Conservation (phyloP, 306 rosid genomes). For the Sphenostylis stenocarpa region DNA sequence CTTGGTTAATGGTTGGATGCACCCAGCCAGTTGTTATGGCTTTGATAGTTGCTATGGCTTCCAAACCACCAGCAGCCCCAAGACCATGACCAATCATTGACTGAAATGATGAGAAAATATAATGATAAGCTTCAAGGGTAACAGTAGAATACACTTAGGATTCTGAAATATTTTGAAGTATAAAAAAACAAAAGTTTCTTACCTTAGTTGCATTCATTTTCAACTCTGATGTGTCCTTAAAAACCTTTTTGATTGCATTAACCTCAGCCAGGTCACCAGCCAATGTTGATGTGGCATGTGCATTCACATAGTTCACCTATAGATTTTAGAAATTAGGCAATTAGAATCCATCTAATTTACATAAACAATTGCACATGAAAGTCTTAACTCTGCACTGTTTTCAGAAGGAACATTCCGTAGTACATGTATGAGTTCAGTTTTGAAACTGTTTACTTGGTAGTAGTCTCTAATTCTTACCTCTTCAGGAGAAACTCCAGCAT, state of each 20-base stretch:
- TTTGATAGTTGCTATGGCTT: slow-evolving; percentile 74
- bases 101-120: slow-evolving; percentile 33
- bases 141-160: background rate
- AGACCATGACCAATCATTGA: slow-evolving; percentile 85
- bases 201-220: slow-evolving; percentile 80
- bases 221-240: slow-evolving; percentile 57
- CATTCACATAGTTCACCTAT: slow-evolving; percentile 80
- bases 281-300: slow-evolving; percentile 78
- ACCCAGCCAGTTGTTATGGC: slow-evolving; percentile 75
- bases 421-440: background rate
- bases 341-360: background rate
- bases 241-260: slow-evolving; percentile 66
- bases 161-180: background rate
- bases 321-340: slow-evolving; percentile 2
- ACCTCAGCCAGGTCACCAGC: slow-evolving; percentile 80
- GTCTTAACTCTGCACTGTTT: background rate
- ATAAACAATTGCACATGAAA: background rate
- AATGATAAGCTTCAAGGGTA: background rate
- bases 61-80: slow-evolving; percentile 82
- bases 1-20: slow-evolving; percentile 78
- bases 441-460: background rate
- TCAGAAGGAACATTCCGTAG: background rate
- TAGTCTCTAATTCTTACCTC: slow-evolving; percentile 44
- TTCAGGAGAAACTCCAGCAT: slow-evolving; percentile 73
- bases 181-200: slow-evolving; percentile 2